Conservation (phyloP, 1,139 yeast genomes). For the Kurtzmaniella quercitrusa region DNA sequence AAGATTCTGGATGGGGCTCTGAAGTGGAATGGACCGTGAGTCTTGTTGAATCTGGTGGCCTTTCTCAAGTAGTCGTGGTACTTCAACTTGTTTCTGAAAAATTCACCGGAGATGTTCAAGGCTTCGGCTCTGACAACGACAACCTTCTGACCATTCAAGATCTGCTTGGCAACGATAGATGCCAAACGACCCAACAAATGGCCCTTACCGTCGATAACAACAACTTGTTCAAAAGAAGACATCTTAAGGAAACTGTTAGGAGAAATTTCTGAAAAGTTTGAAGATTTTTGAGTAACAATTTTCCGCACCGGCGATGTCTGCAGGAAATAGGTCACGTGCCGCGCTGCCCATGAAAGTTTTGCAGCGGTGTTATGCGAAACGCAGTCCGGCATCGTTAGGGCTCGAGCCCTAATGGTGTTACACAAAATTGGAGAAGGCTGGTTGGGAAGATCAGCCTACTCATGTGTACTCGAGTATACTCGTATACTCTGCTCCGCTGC, state of each 20-base stretch:
- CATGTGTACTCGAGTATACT: too few relatives aligned
- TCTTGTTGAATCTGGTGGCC: slow-evolving; percentile 98
- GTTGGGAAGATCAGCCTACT: too few relatives aligned
- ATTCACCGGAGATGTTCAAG: slow-evolving; percentile 98
- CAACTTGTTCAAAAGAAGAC: slow-evolving; percentile 95
- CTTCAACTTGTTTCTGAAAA: slow-evolving; percentile 99
- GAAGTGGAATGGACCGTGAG: slow-evolving; percentile 99
- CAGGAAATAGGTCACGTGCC: slow-evolving; percentile 1
- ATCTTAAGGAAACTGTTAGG: slow-evolving; percentile 27
- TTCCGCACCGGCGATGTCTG: not conserved
- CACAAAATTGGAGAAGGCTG: not conserved
- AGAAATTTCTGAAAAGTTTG: slow-evolving; percentile 7
- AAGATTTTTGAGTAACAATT: slow-evolving; percentile 3
- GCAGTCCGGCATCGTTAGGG: not conserved
- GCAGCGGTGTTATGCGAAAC: not conserved
- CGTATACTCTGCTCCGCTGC: too few relatives aligned
- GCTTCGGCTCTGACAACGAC: slow-evolving; percentile 98
- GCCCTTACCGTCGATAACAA: slow-evolving; percentile 98
- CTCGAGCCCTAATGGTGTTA: not conserved
- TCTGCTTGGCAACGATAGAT: slow-evolving; percentile 96
- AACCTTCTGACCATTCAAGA: slow-evolving; percentile 96
- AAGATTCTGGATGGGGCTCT: slow-evolving; percentile 99
- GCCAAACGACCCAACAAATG: slow-evolving; percentile 99
- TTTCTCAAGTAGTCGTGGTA: slow-evolving; percentile 99
- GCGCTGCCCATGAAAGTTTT: not conserved